Conservation (phyloP, 2,329 filamentous ascomycete species). For the Penicillium sp. region DNA sequence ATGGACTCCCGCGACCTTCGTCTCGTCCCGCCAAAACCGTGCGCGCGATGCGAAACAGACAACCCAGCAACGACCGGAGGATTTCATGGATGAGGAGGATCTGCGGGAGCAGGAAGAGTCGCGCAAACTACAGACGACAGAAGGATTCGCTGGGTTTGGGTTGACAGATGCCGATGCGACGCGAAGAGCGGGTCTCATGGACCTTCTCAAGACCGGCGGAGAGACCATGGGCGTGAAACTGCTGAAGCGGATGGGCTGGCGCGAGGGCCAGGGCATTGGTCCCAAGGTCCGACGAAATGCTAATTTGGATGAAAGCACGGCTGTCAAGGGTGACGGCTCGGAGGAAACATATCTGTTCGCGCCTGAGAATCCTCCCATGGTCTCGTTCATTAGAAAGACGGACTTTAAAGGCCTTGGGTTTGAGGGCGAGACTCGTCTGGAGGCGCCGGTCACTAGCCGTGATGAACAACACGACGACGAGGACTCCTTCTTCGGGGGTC, state of each 20-base stretch:
- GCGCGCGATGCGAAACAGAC: constrained; percentile 63
- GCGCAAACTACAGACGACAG: constrained; percentile 70
- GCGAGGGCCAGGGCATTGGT: constrained; percentile 87
- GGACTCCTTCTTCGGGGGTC: constrained; percentile 42
- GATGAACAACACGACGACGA: constrained; percentile 28
- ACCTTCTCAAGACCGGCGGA: constrained; percentile 69
- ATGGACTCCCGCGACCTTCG: constrained; percentile 90
- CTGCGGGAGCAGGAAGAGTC: constrained; percentile 81
- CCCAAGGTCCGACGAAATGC: constrained; percentile 78
- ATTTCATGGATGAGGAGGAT: constrained; percentile 99
- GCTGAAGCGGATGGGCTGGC: constrained; percentile 93
- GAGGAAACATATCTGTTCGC: constrained; percentile 74
- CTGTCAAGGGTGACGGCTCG: constrained; percentile 39
- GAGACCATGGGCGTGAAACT: constrained; percentile 87
- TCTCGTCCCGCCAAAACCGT: constrained; percentile 82
- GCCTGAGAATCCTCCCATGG: constrained; percentile 74
- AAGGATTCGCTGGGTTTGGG: constrained; percentile 75
- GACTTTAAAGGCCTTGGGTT: constrained; percentile 52
- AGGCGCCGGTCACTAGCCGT: constrained; percentile 17
- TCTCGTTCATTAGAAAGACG: constrained; percentile 47
- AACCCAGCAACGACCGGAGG: constrained; percentile 68
- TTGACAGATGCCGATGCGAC: constrained; percentile 59
- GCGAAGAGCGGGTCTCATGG: constrained; percentile 62
- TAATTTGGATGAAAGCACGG: constrained; percentile 59
- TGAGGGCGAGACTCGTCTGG: constrained; percentile 42